A percentile compares a stretch with the other conserved stretches of the same genome.
Evolutionary conservation across 345 rosid species (phyloP).

Genomic region (Crucihimalaya himalaica): DNA sequence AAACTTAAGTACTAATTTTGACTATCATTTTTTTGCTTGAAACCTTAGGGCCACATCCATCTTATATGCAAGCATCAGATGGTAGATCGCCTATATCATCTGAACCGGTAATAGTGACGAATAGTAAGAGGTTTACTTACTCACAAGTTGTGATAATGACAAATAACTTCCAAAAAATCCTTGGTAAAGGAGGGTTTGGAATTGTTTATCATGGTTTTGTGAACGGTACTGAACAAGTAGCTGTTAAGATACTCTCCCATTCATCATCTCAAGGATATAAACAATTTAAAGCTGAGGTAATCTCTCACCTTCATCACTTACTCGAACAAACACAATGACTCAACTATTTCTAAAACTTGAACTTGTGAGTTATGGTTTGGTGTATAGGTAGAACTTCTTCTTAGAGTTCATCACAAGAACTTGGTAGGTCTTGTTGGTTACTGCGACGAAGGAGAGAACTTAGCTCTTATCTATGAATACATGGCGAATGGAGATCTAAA

Average conservation of each 20-base stretch:
- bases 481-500: slow-evolving; percentile 53
- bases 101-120: slow-evolving; percentile 15
- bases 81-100: slow-evolving; percentile 13
- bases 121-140: slow-evolving; percentile 41
- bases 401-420: slow-evolving; percentile 61
- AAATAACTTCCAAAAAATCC: slow-evolving; percentile 29
- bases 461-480: slow-evolving; percentile 56
- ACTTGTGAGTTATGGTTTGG: neutral
- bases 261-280: slow-evolving; percentile 46
- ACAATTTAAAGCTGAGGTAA: slow-evolving; percentile 29
- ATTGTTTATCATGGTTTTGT: slow-evolving; percentile 53
- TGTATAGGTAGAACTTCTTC: slow-evolving; percentile 51
- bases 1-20: neutral
- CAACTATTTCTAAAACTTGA: neutral
- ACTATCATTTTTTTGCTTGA: neutral
- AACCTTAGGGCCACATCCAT: slow-evolving; percentile 7
- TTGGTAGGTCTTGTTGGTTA: slow-evolving; percentile 51
- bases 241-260: slow-evolving; percentile 46
- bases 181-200: slow-evolving; percentile 71
- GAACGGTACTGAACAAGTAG: slow-evolving; percentile 36
- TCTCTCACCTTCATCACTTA: neutral
- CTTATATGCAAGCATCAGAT: slow-evolving; percentile 13
- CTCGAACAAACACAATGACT: neutral
- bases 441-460: slow-evolving; percentile 42
- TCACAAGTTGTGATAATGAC: slow-evolving; percentile 38